These are phyloP conservation scores for Pochonia chlamydosporia DNA, from an alignment of 2,329 filamentous ascomycete genomes.

Conservation along the genomic window DNA sequence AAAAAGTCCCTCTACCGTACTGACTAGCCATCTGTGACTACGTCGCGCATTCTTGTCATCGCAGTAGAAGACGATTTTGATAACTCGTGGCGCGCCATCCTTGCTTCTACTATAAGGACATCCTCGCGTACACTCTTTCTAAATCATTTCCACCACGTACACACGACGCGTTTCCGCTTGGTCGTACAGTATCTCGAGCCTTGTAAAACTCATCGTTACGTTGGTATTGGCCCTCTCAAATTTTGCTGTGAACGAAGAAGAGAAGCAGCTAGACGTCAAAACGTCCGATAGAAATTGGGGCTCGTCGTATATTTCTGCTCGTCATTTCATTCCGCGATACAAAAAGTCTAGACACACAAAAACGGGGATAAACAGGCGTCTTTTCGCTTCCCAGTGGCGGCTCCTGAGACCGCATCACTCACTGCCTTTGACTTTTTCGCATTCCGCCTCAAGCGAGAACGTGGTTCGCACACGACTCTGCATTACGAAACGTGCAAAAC, in stretches of 20 bases:
- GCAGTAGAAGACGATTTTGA: slow-evolving; percentile 15
- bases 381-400: not conserved
- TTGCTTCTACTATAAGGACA: slow-evolving; percentile 6
- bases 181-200: slow-evolving; percentile 3
- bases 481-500: slow-evolving; percentile 10
- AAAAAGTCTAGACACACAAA: not conserved
- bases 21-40: slow-evolving; percentile 11
- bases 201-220: not conserved
- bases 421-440: not conserved
- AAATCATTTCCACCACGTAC: slow-evolving; percentile 1
- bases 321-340: not conserved
- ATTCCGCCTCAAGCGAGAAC: not conserved
- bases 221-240: not conserved
- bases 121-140: slow-evolving; percentile 11
- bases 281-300: not conserved
- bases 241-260: not conserved
- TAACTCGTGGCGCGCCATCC: slow-evolving; percentile 8
- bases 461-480: slow-evolving; percentile 1
- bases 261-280: not conserved
- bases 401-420: not conserved
- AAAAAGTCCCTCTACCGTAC: not conserved
- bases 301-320: not conserved
- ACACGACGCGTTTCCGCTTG: not conserved
- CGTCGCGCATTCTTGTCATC: slow-evolving; percentile 11
- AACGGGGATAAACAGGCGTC: not conserved